Base-by-base conservation (phyloP, 176 grass and related monocot species). In the Elymus sibiricus region DNA sequence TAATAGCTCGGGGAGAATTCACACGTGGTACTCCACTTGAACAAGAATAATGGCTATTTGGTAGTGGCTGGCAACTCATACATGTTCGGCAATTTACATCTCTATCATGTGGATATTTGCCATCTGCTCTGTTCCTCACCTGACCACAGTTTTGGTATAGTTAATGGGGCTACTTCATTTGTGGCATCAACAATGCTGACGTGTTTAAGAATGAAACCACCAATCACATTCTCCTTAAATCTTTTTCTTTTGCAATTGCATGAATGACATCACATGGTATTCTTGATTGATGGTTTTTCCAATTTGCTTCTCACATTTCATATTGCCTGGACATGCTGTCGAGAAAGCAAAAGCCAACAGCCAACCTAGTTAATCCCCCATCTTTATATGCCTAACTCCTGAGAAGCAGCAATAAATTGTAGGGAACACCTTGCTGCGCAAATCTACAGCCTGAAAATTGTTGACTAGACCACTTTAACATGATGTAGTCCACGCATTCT, bases 321-420 rank as follows among this genome's bases (percentile, higher is more conserved):
- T 84, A 73, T 31, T 9, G 24, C 44, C 8, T n/a, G 62, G 7
- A 25, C 61, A 78, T 56, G 67, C 17, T 38, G 16, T 68, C n/a
- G 11, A 39, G 79, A 84, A 56, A 66, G 31, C 0, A n/a, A 62
- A 63, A 80, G 62, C 27, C 61, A 22, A 31, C n/a, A 63, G 13
- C 2, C 16, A 53, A 42, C 14, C 22, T 12, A 87, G 19, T 17
- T 42, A 82, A 78, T 7, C 79, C 40, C 17, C 72, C 39, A 22
- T 58, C 19, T 76, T 60, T 34, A 74, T 25, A n/a, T 24, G 35
- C 58, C 37, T 84, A 81, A 68, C 38, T 53, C 43, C 43, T 35
- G 56, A 17, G 11, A 83, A 74, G 82, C 37, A 83, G 69, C 53
- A 74, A 40, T 44, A 83, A 25, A 32, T 43, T 43, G 40, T 27